Base-by-base conservation (phyloP, 768 basidiomycete genomes). In the Terana coerulea region DNA sequence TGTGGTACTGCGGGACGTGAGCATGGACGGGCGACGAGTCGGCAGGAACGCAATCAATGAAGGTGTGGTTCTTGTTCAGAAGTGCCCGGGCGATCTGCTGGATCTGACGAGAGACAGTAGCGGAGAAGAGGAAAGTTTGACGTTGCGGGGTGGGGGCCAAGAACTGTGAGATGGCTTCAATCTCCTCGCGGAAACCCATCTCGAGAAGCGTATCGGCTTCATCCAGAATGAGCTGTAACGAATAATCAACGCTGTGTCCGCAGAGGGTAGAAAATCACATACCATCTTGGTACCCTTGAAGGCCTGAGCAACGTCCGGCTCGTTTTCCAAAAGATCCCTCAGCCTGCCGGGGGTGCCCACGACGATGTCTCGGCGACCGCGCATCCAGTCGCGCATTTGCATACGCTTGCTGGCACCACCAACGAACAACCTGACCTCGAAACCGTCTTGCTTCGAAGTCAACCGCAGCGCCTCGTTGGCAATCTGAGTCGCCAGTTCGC, bases 101-200 rank as follows among this genome's bases (percentile, higher is more conserved):
- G 55, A 97, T 86, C 3, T 76, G 75, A 3, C 67, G 73, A 0
- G 88, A 85, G 30, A 95, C 82, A 2, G 92, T 95, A 21, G 94
- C 93, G 12, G 89, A 91, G 70, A 95, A 94, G 50, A 98, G 74
- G 71, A 95, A 86, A 0, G 93, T 95, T 63, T 95, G 93, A n/a
- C 92, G 83, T 47, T 80, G 64, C 0, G 84, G 79, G 1, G 69
- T 60, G 17, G 72, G 70, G 7, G 87, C 85, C n/a, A 95, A 73
- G 60, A 73, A 76, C 3, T 71, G 62, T 25, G 77, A 67, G 59
- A 95, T 91, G 1, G 77, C 80, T 19, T 88, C 81, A 26, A 98
- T 82, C 60, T 95, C 94, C 21, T 84, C 79, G 3, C 87, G 79
- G 79, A 95, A 97, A 58, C 94, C 94, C 86, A 94, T 88, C 51